Base-by-base conservation (phyloP, 83 land plant genomes). In the Larix sibirica region DNA sequence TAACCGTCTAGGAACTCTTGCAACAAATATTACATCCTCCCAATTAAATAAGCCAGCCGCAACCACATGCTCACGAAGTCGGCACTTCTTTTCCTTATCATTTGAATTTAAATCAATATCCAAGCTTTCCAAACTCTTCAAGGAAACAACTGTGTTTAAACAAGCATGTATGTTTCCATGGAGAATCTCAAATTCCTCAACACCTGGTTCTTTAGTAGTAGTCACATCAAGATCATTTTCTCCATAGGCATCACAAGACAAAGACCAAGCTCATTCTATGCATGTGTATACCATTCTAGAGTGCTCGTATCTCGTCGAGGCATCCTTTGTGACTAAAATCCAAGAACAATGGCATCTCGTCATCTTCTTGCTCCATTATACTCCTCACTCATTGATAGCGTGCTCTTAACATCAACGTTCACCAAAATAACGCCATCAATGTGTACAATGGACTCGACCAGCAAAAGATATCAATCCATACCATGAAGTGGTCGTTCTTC, bases 301-400 rank as follows among this genome's bases (percentile, higher is more conserved):
- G 96, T 90, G 28, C 28, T 28, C 28, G 28, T 28, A 28, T 28
- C 28, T 28, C 28, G 28, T 28, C 28, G 28, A 28, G 28, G 28
- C 28, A 28, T 28, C 28, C 28, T 28, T 28, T 28, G 28, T 28
- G 28, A 84, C 83, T 98, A 94, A 85, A 90, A 96, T 2, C 99
- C 99, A 73, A 98, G 92, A 31, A 98, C 92, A 79, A 98, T 96
- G n/a, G 99, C 98, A 92, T 98, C 99, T 80, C 97, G 91, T 82
- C 96, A 84, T 81, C 98, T 92, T 87, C 98, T 92, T 28, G 92
- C 92, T 80, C 99, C 99, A 87, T 94, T 96, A 79, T 89, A 80
- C 99, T 96, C 28, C 28, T 28, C 28, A 28, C 28, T 28, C 28
- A 28, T 28, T 28, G 28, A 28, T 28, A 28, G 28, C 28, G 28